Evolutionary conservation across 2,329 filamentous ascomycete species (phyloP).

Genomic region (Nothopassalora personata): DNA sequence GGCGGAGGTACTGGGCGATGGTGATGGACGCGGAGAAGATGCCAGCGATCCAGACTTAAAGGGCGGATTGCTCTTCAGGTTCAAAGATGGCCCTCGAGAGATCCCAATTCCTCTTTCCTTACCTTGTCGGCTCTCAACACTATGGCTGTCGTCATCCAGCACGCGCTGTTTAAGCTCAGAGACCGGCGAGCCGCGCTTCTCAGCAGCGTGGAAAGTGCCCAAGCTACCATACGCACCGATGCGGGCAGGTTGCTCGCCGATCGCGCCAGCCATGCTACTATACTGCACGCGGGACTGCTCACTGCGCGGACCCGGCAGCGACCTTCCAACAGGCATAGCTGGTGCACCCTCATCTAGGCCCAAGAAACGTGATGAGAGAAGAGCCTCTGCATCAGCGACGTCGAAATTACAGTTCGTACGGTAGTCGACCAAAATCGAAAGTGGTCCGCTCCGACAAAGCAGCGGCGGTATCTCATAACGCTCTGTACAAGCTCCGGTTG

Average conservation of each 20-base stretch:
- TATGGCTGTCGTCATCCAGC: conserved; percentile 18
- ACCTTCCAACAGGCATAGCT: conserved; percentile 21
- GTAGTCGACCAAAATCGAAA: conserved; percentile 77
- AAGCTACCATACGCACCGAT: conserved; percentile 31
- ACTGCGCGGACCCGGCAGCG: conserved; percentile 40
- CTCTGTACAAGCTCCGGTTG: conserved; percentile 52
- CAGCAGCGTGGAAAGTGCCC: conserved; percentile 29
- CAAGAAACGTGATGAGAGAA: conserved; percentile 90
- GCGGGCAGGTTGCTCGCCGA: conserved; percentile 15
- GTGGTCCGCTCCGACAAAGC: conserved; percentile 77
- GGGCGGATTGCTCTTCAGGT: conserved; percentile 86
- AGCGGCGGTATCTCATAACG: conserved; percentile 77
- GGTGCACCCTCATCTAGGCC: conserved; percentile 64
- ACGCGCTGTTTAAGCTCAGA: conserved; percentile 26
- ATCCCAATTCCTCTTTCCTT: conserved; percentile 2
- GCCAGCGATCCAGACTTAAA: conserved; percentile 94
- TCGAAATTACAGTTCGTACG: conserved; percentile 85
- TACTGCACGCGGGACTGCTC: conserved; percentile 36
- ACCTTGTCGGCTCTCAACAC: conserved; percentile 4
- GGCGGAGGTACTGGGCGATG: conserved; percentile 48
- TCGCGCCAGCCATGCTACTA: conserved; percentile 19
- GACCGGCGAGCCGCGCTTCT: conserved; percentile 28
- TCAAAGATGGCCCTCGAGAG: conserved; percentile 37
- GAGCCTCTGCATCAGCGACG: conserved; percentile 82
- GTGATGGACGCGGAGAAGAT: conserved; percentile 38